phyloP scores from a whole-genome alignment of 1,139 yeast genomes.

The Yamadazyma buinensis region DNA sequence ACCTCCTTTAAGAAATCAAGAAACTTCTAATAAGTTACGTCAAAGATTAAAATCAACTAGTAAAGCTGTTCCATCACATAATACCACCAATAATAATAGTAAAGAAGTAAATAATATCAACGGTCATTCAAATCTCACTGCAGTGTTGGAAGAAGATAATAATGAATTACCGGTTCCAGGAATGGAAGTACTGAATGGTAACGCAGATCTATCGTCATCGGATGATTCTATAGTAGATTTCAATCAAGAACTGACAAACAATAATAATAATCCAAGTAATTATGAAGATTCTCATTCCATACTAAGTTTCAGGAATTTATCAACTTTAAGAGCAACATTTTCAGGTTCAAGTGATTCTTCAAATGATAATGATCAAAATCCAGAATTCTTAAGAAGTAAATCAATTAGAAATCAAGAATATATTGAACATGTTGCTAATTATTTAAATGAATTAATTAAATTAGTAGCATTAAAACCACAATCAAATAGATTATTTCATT shows the following conservation, averaged over 20 bases:
- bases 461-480: conserved; percentile 71
- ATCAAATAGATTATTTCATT: conserved; percentile 76
- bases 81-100: too few relatives aligned
- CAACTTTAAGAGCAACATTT: conserved; percentile 29
- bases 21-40: conserved; percentile 5
- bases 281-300: conserved; percentile 12
- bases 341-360: conserved; percentile 26
- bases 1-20: conserved; percentile 22
- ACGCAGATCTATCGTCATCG: background rate
- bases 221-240: background rate
- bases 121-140: background rate
- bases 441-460: conserved; percentile 58
- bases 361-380: conserved; percentile 21
- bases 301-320: conserved; percentile 15
- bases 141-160: background rate
- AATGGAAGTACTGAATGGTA: too few relatives aligned
- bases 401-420: conserved; percentile 34
- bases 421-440: conserved; percentile 49
- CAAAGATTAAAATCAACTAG: background rate
- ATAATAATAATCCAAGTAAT: background rate
- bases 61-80: too few relatives aligned
- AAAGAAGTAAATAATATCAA: too few relatives aligned
- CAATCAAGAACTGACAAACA: background rate
- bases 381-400: conserved; percentile 26
- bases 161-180: background rate